A percentile compares a stretch with the other conserved stretches of the same genome.
phyloP scores from a whole-genome alignment of 352 stramenopile genomes.

The Phytophthora ramorum region DNA sequence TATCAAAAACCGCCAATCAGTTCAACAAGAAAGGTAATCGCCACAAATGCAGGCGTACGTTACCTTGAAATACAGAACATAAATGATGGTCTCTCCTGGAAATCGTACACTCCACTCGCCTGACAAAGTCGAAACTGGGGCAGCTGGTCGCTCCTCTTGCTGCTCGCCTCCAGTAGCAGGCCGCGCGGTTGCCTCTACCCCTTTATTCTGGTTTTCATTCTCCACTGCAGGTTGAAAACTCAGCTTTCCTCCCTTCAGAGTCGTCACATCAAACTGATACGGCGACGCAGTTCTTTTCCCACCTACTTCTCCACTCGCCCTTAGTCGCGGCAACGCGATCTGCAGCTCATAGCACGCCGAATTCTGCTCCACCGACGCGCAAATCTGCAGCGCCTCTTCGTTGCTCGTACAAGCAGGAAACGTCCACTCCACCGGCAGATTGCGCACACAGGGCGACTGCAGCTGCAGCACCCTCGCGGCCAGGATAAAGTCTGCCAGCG shows the following conservation, averaged over 20 bases:
- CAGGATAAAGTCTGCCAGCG: conserved; percentile 56
- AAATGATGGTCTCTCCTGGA: conserved; percentile 21
- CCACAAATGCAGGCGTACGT: background rate
- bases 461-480: conserved; percentile 54
- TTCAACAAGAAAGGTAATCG: background rate
- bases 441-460: conserved; percentile 38
- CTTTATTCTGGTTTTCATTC: background rate
- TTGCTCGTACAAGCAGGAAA: conserved; percentile 42
- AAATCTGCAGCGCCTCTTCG: conserved; percentile 56
- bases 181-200: background rate
- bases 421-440: conserved; percentile 62
- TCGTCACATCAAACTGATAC: conserved; percentile 33
- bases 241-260: conserved; percentile 55
- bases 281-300: conserved; percentile 6
- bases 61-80: conserved; percentile 60
- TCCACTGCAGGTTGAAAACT: conserved; percentile 34
- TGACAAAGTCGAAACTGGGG: conserved; percentile 22
- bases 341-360: conserved; percentile 60
- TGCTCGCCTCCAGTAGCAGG: conserved; percentile 9
- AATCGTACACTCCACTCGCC: conserved; percentile 64
- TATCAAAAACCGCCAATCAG: conserved; percentile 4
- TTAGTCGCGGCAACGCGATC: conserved; percentile 42
- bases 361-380: conserved; percentile 47
- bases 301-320: background rate
- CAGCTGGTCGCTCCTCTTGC: conserved; percentile 16